Percentiles rank a stretch among this genome's conserved stretches.
Conservation (phyloP, 2,329 filamentous ascomycete genomes). For the Penicillium psychrosexuale region DNA sequence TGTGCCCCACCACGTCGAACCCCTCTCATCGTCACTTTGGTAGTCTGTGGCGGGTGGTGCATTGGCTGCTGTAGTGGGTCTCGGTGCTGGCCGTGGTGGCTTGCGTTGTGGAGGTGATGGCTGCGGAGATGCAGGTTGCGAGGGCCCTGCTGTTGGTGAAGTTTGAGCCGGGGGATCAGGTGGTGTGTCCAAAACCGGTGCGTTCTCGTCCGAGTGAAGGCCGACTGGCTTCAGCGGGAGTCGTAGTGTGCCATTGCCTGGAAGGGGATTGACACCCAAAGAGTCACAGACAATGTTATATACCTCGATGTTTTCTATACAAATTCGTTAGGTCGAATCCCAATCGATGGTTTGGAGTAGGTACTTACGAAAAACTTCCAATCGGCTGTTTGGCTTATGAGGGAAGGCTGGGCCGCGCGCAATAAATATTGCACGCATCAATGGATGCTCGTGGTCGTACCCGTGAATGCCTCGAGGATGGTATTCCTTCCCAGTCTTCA, state of each 20-base stretch:
- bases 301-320: slow-evolving; percentile 81
- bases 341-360: neutral
- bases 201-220: slow-evolving; percentile 43
- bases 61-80: neutral
- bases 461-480: slow-evolving; percentile 83
- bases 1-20: slow-evolving; percentile 32
- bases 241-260: slow-evolving; percentile 82
- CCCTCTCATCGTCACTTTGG: slow-evolving; percentile 21
- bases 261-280: slow-evolving; percentile 65
- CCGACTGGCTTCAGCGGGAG: slow-evolving; percentile 47
- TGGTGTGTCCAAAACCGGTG: slow-evolving; percentile 31
- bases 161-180: slow-evolving; percentile 32
- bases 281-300: slow-evolving; percentile 95
- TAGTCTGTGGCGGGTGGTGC: slow-evolving; percentile 12
- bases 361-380: slow-evolving; percentile 79
- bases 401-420: slow-evolving; percentile 90
- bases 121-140: slow-evolving; percentile 2
- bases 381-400: slow-evolving; percentile 72
- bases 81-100: neutral
- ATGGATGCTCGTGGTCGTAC: slow-evolving; percentile 88
- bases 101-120: neutral
- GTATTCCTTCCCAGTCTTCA: slow-evolving; percentile 65
- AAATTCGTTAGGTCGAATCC: slow-evolving; percentile 2
- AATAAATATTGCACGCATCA: slow-evolving; percentile 96
- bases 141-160: slow-evolving; percentile 2